Base-by-base conservation (phyloP, 2,329 filamentous ascomycete species). In the Botryosphaeria agaves region DNA sequence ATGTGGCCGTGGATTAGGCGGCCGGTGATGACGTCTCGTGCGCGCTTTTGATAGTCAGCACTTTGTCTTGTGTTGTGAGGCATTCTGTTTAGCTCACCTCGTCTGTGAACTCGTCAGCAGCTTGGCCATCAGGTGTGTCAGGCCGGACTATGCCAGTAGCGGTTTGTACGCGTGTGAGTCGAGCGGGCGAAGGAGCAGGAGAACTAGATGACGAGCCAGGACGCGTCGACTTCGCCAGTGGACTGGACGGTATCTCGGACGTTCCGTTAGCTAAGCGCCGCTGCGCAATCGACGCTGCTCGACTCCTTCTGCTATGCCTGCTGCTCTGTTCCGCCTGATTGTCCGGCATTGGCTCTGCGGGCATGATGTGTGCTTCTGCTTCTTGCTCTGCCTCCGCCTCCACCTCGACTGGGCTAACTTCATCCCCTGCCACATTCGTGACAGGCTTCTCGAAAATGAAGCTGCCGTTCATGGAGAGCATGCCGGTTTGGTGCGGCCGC, bases 1-100 rank as follows among this genome's bases (percentile, higher is more conserved):
- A 98, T 78, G 49, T 95, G 89, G 9, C 89, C 89, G 43, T 94
- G 84, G 6, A 95, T 72, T 26, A 98, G 64, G 31, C 89, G 76
- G 7, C 83, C 87, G 34, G 85, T 87, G 25, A 85, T 91, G 28
- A 98, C 85, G 49, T 95, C 85, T 24, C 76, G 70, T 12, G 82
- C 83, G 34, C 81, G 76, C 52, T 61, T 28, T 8, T 11, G 16
- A 18, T 26, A 32, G 14, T 3, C 28, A 26, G 30, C 20, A 15
- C 25, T 32, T 8, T 27, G 30, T 5, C 25, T 16, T 32, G 31
- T 18, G 20, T 15, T 28, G 5, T 18, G 18, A 8, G 14, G 7
- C n/a, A 36, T n/a, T 7, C 15, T 18, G n/a, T 9, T 15, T 28
- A 14, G 23, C 33, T 27, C 28, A 44, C 44, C 37, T 53, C 52